phyloP scores from a whole-genome alignment of 805 yeast genomes.

The Spathaspora boniae region DNA sequence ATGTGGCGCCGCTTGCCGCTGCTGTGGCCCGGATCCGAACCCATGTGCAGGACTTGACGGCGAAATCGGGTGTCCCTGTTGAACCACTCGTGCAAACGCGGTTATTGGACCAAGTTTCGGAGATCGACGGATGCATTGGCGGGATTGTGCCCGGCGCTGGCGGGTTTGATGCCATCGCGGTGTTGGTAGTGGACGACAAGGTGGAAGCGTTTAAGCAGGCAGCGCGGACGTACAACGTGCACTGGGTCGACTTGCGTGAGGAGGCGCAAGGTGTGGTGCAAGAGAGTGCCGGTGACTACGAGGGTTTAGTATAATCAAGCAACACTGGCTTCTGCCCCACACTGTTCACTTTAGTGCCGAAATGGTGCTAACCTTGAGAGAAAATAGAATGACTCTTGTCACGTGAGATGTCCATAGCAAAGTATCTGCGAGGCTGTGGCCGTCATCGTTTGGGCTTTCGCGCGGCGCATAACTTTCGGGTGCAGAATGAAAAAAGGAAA shows the following conservation, averaged over 20 bases:
- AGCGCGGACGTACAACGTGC: conserved; percentile 40
- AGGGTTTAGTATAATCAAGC: conserved; percentile 6
- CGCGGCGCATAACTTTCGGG: too few relatives aligned
- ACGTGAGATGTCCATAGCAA: too few relatives aligned
- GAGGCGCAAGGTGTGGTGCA: conserved; percentile 55
- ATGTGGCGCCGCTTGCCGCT: not conserved
- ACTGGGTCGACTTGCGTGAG: conserved; percentile 68
- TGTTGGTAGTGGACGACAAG: conserved; percentile 54
- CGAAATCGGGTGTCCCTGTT: conserved; percentile 72
- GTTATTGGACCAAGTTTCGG: conserved; percentile 50
- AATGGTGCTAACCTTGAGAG: too few relatives aligned
- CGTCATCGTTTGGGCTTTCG: too few relatives aligned
- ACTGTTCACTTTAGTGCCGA: not conserved
- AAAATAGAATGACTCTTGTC: too few relatives aligned
- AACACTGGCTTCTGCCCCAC: not conserved
- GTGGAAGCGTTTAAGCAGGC: conserved; percentile 25
- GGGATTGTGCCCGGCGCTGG: conserved; percentile 99
- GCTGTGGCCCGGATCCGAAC: conserved; percentile 52
- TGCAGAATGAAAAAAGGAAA: too few relatives aligned
- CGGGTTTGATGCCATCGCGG: conserved; percentile 88
- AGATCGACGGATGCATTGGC: conserved; percentile 73
- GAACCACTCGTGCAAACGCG: conserved; percentile 79
- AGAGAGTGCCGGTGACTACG: conserved; percentile 40
- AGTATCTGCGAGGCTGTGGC: too few relatives aligned
- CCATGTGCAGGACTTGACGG: conserved; percentile 58